A percentile compares a stretch with the other conserved stretches of the same genome.
These are phyloP conservation scores for Clarkia xantiana DNA, from an alignment of 345 rosid species.

Conservation along the genomic window DNA sequence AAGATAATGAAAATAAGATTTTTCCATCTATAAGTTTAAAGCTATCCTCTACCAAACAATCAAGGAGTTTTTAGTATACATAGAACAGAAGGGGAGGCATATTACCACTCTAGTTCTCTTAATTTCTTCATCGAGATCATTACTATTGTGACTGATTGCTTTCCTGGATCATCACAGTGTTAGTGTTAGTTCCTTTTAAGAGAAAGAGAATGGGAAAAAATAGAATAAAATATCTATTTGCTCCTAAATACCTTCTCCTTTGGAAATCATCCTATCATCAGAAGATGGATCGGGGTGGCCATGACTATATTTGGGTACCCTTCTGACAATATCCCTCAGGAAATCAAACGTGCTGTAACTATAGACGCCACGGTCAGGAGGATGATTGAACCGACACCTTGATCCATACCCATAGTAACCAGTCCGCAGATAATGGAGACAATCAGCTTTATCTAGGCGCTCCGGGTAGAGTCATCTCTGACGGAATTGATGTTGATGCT, in stretches of 20 bases:
- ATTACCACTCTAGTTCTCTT: slow-evolving; percentile 76
- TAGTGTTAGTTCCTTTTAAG: background rate
- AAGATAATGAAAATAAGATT: too few species aligned
- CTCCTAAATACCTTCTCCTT: slow-evolving; percentile 48
- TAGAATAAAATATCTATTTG: background rate
- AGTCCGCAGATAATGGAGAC: slow-evolving; percentile 63
- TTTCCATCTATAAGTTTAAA: too few species aligned
- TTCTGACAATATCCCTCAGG: slow-evolving; percentile 84
- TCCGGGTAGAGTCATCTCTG: too few species aligned
- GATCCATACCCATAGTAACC: slow-evolving; percentile 80
- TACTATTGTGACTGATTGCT: slow-evolving; percentile 49
- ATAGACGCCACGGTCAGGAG: slow-evolving; percentile 74
- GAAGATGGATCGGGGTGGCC: slow-evolving; percentile 50
- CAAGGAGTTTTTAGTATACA: background rate
- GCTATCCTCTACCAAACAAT: background rate
- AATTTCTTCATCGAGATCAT: slow-evolving; percentile 81
- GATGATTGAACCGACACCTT: slow-evolving; percentile 93
- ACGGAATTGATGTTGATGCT: too few species aligned
- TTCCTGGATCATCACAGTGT: slow-evolving; percentile 37
- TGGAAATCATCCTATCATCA: slow-evolving; percentile 62
- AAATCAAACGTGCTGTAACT: slow-evolving; percentile 94
- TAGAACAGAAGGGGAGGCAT: background rate
- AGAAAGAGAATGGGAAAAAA: background rate
- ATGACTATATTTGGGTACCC: slow-evolving; percentile 86
- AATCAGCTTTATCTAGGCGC: slow-evolving; percentile 60